Percentiles rank a stretch among this genome's conserved stretches.
Evolutionary conservation across 2,329 filamentous ascomycete species (phyloP).

Genomic region (Pseudocercospora fuligena): DNA sequence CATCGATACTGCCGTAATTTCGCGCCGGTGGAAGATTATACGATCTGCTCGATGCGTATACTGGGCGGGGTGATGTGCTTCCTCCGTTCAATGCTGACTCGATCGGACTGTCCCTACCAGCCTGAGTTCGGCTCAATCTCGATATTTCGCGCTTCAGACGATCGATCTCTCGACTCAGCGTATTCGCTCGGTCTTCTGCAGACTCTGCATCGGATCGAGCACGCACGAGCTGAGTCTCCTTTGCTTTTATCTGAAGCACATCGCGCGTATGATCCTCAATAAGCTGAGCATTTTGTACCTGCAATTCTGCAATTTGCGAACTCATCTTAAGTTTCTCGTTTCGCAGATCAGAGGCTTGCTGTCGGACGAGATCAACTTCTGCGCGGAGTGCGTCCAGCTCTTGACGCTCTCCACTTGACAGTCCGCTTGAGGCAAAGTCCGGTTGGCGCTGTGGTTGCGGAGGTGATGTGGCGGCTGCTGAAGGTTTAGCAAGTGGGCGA

Average conservation of each 20-base stretch:
- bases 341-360: constrained; percentile 78
- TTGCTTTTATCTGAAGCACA: constrained; percentile 94
- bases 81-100: constrained; percentile 26
- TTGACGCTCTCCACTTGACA: constrained; percentile 82
- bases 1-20: constrained; percentile 25
- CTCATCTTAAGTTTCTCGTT: constrained; percentile 80
- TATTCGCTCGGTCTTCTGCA: constrained; percentile 83
- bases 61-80: constrained; percentile 24
- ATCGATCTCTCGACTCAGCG: constrained; percentile 85
- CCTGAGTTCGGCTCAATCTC: constrained; percentile 59
- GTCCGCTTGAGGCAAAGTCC: constrained; percentile 58
- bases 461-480: constrained; percentile 50
- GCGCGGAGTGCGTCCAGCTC: constrained; percentile 87
- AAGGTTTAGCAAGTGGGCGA: constrained; percentile 80
- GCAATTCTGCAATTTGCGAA: constrained; percentile 89
- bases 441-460: constrained; percentile 61
- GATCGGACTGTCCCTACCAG: constrained; percentile 41
- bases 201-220: constrained; percentile 88
- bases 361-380: constrained; percentile 77
- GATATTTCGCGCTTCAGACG: constrained; percentile 84
- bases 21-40: constrained; percentile 31
- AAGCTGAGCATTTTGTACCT: constrained; percentile 93
- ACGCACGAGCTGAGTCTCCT: constrained; percentile 94
- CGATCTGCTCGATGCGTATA: constrained; percentile 31
- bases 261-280: constrained; percentile 98